phyloP scores from a whole-genome alignment of 1,284 basidiomycete genomes.

The Phlebopus sp. region DNA sequence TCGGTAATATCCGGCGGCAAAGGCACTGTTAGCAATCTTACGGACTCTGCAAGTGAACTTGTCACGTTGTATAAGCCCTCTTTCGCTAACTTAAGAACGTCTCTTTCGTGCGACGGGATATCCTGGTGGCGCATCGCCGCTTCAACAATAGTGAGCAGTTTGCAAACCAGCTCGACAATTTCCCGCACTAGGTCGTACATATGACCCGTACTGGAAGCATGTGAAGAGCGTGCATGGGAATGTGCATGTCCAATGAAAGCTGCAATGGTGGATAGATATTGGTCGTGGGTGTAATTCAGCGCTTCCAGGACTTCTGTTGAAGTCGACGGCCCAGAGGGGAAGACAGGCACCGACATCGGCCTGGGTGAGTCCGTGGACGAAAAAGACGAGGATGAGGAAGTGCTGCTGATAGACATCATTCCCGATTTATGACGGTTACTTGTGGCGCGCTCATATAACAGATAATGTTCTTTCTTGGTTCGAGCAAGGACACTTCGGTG shows the following conservation, averaged over 20 bases:
- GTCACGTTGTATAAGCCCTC: conserved; percentile 85
- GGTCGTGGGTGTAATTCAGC: conserved; percentile 78
- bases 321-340: conserved; percentile 68
- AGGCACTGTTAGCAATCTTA: conserved; percentile 65
- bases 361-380: conserved; percentile 44
- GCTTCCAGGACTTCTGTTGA: conserved; percentile 66
- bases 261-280: conserved; percentile 90
- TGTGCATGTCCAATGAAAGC: conserved; percentile 97
- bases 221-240: conserved; percentile 83
- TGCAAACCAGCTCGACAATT: conserved; percentile 90
- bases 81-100: conserved; percentile 67
- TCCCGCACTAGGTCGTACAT: conserved; percentile 93
- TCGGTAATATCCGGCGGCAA: conserved; percentile 54
- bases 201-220: conserved; percentile 89
- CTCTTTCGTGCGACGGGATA: conserved; percentile 53
- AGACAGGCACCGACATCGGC: conserved; percentile 48
- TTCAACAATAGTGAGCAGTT: conserved; percentile 90
- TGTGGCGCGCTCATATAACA: conserved; percentile 28
- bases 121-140: conserved; percentile 74
- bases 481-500: conserved; percentile 25
- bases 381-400: conserved; percentile 60
- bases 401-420: conserved; percentile 59
- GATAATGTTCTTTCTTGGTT: conserved; percentile 34
- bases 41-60: conserved; percentile 84
- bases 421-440: conserved; percentile 41